A percentile compares a stretch with the other conserved stretches of the same genome.
Conservation (phyloP, 495 filamentous ascomycete genomes). For the Aspergillus carlsbadensis region DNA sequence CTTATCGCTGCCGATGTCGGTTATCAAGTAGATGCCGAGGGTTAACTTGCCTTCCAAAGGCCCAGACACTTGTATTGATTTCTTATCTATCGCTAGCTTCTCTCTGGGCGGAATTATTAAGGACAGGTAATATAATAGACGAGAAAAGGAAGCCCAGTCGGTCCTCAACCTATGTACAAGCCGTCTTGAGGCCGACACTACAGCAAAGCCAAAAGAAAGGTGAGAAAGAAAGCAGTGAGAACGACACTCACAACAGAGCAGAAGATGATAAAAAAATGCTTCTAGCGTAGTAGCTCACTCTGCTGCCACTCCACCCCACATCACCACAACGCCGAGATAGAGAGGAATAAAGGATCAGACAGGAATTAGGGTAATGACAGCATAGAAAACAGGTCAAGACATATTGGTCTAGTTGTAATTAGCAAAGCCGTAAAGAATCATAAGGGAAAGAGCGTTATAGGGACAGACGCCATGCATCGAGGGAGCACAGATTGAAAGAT, state of each 20-base stretch:
- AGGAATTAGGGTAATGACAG: conserved; percentile 4
- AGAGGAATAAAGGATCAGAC: background rate
- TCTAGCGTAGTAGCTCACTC: conserved; percentile 16
- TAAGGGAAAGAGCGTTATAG: conserved; percentile 15
- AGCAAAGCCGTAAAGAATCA: conserved; percentile 10
- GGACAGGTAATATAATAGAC: conserved; percentile 11
- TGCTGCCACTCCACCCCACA: conserved; percentile 4
- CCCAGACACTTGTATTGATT: background rate
- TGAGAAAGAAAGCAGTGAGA: conserved; percentile 2
- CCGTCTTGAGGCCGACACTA: background rate
- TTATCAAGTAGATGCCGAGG: background rate
- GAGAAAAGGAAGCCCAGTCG: background rate
- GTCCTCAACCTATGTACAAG: conserved; percentile 10
- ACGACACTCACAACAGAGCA: background rate
- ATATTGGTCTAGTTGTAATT: conserved; percentile 4
- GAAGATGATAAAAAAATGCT: conserved; percentile 2
- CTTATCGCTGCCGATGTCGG: conserved; percentile 8
- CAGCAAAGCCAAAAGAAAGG: conserved; percentile 6
- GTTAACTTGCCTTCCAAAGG: conserved; percentile 9
- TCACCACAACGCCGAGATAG: conserved; percentile 24
- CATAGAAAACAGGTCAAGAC: conserved; percentile 12
- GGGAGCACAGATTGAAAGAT: conserved; percentile 1
- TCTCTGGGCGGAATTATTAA: conserved; percentile 13
- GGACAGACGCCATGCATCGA: conserved; percentile 10
- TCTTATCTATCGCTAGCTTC: conserved; percentile 3